A percentile compares a stretch with the other conserved stretches of the same genome.
phyloP scores from a whole-genome alignment of 179 eudicot genomes.

The Spergularia azorica region DNA sequence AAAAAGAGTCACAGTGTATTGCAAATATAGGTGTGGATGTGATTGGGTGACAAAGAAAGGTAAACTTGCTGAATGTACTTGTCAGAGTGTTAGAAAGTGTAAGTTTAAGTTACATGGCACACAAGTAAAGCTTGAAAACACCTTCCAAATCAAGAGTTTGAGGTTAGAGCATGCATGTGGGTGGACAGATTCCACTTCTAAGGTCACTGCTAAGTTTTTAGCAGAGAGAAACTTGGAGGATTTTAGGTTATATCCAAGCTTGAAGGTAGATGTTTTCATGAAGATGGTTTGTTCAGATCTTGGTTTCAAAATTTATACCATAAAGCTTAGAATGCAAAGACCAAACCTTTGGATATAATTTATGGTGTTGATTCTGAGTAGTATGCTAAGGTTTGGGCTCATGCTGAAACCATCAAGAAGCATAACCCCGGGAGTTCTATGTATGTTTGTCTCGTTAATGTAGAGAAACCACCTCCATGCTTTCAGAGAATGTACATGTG shows the following conservation, averaged over 20 bases:
- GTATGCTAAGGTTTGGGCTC: conserved; percentile 5
- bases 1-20: neutral
- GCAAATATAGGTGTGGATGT: neutral
- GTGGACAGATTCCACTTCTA: neutral
- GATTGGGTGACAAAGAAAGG: neutral
- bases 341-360: neutral
- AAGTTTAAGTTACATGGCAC: neutral
- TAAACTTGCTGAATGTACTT: neutral
- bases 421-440: neutral
- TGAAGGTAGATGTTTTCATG: neutral
- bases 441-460: neutral
- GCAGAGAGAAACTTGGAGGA: neutral
- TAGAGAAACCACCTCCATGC: neutral
- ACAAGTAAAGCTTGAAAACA: neutral
- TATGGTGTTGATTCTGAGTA: neutral
- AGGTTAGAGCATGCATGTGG: neutral
- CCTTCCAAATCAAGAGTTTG: neutral
- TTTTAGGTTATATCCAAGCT: neutral
- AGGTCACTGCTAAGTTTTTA: neutral
- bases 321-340: neutral
- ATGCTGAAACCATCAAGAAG: neutral
- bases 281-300: neutral
- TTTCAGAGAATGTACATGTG: conserved; percentile 1
- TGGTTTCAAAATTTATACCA: neutral
- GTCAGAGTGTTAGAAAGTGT: neutral